A percentile compares a stretch with the other conserved stretches of the same genome.
phyloP scores from a whole-genome alignment of 2,329 filamentous ascomycete genomes.

The Sarocladiaceae sp. region DNA sequence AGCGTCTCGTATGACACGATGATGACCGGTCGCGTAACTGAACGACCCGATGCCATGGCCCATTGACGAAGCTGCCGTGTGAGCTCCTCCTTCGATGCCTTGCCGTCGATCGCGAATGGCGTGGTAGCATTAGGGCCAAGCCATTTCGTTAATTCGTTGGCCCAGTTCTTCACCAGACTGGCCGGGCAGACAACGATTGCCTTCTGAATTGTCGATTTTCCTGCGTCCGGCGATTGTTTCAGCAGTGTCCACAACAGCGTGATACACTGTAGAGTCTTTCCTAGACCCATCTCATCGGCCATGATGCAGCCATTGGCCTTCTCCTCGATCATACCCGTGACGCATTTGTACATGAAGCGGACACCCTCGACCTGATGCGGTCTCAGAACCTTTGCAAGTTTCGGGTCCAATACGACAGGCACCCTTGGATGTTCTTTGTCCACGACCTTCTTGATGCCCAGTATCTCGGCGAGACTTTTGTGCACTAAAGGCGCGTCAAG shows the following conservation, averaged over 20 bases:
- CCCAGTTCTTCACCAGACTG: conserved; percentile 95
- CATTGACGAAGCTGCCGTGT: conserved; percentile 88
- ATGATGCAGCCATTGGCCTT: conserved; percentile 98
- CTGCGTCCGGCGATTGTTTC: conserved; percentile 93
- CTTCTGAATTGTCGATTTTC: conserved; percentile 89
- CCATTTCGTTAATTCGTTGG: conserved; percentile 95
- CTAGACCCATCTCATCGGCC: conserved; percentile 98
- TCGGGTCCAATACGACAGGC: conserved; percentile 95
- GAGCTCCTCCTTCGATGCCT: conserved; percentile 89
- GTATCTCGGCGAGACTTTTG: conserved; percentile 90
- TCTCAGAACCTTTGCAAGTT: conserved; percentile 78
- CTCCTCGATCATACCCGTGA: conserved; percentile 89
- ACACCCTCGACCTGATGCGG: conserved; percentile 98
- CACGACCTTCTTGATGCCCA: conserved; percentile 91
- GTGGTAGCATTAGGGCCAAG: conserved; percentile 84
- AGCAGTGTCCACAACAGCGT: conserved; percentile 92
- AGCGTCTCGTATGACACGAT: conserved; percentile 98
- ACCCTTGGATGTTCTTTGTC: conserved; percentile 74
- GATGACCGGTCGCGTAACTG: conserved; percentile 84
- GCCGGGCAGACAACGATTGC: conserved; percentile 95
- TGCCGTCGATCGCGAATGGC: conserved; percentile 94
- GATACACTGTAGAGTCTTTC: conserved; percentile 96
- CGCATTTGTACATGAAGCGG: conserved; percentile 92
- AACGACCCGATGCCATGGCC: conserved; percentile 85
- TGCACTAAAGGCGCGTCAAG: conserved; percentile 79